phyloP scores from a whole-genome alignment of 176 grass and related monocot species.

The Oryza longistaminata region DNA sequence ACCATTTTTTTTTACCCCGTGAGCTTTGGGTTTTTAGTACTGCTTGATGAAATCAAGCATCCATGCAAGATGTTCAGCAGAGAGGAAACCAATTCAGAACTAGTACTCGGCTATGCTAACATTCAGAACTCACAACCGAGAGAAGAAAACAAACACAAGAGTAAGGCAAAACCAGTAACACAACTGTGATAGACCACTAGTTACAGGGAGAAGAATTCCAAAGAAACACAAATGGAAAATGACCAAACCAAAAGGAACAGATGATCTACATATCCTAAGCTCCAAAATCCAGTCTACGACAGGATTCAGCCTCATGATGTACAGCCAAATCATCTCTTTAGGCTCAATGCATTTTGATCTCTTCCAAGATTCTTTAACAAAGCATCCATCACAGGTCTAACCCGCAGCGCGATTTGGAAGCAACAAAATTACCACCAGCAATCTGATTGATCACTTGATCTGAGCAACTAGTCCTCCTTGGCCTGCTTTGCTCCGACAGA shows the following conservation, averaged over 20 bases:
- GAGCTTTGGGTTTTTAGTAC: background rate
- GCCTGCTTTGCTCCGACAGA: constrained; percentile 76
- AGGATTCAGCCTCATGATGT: constrained; percentile 24
- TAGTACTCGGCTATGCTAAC: background rate
- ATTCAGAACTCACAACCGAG: background rate
- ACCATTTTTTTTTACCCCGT: background rate
- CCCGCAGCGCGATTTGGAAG: background rate
- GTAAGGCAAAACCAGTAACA: background rate
- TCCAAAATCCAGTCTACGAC: constrained; percentile 20
- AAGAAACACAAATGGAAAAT: constrained; percentile 27
- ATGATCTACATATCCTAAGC: constrained; percentile 40
- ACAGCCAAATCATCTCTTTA: constrained; percentile 38
- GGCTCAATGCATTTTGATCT: constrained; percentile 16
- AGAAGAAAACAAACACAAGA: background rate
- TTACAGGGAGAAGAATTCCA: constrained; percentile 37
- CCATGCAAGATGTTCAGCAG: background rate
- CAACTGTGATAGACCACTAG: constrained; percentile 36
- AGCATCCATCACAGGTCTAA: constrained; percentile 17
- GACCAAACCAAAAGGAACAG: constrained; percentile 34
- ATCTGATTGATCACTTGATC: background rate
- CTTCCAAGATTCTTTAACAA: constrained; percentile 31
- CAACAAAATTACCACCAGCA: constrained; percentile 35
- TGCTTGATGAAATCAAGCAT: background rate
- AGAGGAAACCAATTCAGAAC: background rate
- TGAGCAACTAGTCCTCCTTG: constrained; percentile 48